A percentile compares a stretch with the other conserved stretches of the same genome.
These are phyloP conservation scores for Litsea cubeba DNA, from an alignment of 164 flowering plant genomes.

Conservation along the genomic window DNA sequence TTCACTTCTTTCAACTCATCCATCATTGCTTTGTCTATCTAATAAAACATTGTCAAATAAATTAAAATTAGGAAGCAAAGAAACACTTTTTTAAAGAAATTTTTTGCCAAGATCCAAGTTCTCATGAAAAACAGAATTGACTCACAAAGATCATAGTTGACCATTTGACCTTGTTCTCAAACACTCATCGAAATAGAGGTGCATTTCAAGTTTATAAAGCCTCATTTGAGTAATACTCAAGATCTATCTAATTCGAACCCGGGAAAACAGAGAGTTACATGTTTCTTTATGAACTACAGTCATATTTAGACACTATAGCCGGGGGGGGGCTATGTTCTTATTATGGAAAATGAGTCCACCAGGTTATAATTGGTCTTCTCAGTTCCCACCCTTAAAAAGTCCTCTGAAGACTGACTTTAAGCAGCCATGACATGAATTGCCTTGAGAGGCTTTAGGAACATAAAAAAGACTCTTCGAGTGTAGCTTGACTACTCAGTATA, in stretches of 20 bases:
- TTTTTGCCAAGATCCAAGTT: not conserved
- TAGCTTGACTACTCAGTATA: too few species aligned
- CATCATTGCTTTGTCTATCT: constrained; percentile 98
- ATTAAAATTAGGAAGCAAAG: not conserved
- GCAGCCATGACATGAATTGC: too few species aligned
- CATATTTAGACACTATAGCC: too few species aligned
- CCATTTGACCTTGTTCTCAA: not conserved
- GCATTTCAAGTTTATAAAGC: not conserved
- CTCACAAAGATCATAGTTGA: not conserved
- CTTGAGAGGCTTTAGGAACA: too few species aligned
- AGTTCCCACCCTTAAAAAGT: too few species aligned
- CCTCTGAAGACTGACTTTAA: too few species aligned
- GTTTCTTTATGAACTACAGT: not conserved
- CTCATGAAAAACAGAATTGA: not conserved
- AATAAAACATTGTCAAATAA: constrained; percentile 15
- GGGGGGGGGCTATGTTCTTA: too few species aligned
- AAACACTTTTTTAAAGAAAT: too few species aligned
- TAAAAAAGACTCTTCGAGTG: too few species aligned
- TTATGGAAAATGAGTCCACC: too few species aligned
- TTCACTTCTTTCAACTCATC: constrained; percentile 95
- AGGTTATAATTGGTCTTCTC: too few species aligned
- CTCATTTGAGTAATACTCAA: not conserved
- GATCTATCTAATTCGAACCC: not conserved
- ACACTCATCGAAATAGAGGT: not conserved
- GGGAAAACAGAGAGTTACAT: not conserved